A percentile compares a stretch with the other conserved stretches of the same genome.
Conservation (phyloP, 2,329 filamentous ascomycete species). For the Neofusicoccum ribis region DNA sequence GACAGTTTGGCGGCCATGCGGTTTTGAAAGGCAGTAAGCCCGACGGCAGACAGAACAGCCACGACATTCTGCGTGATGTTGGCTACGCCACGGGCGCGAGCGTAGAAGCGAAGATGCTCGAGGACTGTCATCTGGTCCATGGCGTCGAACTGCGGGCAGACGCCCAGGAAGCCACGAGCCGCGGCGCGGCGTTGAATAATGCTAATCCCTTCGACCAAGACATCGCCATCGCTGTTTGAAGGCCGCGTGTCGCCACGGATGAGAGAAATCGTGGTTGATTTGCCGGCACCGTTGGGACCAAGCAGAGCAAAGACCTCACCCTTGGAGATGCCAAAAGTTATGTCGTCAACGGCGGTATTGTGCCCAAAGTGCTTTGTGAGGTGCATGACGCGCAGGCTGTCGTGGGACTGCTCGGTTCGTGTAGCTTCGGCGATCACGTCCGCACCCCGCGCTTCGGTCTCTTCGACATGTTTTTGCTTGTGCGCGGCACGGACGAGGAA, state of each 20-base stretch:
- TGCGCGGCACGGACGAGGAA: slow-evolving; percentile 47
- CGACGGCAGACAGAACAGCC: slow-evolving; percentile 78
- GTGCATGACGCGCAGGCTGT: slow-evolving; percentile 77
- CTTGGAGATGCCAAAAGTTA: slow-evolving; percentile 76
- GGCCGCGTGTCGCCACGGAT: slow-evolving; percentile 87
- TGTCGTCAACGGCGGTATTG: slow-evolving; percentile 77
- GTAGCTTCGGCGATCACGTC: slow-evolving; percentile 66
- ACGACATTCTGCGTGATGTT: slow-evolving; percentile 76
- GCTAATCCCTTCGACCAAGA: slow-evolving; percentile 76
- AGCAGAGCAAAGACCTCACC: slow-evolving; percentile 87
- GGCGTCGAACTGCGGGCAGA: slow-evolving; percentile 76
- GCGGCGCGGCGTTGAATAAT: slow-evolving; percentile 70
- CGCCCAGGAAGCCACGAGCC: slow-evolving; percentile 78
- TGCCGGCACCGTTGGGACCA: slow-evolving; percentile 88
- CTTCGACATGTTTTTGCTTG: slow-evolving; percentile 45
- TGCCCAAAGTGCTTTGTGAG: slow-evolving; percentile 77
- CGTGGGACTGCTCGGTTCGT: slow-evolving; percentile 60
- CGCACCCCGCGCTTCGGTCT: slow-evolving; percentile 45
- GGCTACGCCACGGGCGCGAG: slow-evolving; percentile 74
- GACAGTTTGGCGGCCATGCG: slow-evolving; percentile 79
- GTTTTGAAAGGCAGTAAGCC: slow-evolving; percentile 67
- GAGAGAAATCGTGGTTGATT: slow-evolving; percentile 84
- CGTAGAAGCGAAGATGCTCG: slow-evolving; percentile 88
- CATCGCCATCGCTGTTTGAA: slow-evolving; percentile 68
- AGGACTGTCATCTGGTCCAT: slow-evolving; percentile 88